Evolutionary conservation across 2,329 filamentous ascomycete genomes (phyloP).

Genomic region (Diatrype stigma): DNA sequence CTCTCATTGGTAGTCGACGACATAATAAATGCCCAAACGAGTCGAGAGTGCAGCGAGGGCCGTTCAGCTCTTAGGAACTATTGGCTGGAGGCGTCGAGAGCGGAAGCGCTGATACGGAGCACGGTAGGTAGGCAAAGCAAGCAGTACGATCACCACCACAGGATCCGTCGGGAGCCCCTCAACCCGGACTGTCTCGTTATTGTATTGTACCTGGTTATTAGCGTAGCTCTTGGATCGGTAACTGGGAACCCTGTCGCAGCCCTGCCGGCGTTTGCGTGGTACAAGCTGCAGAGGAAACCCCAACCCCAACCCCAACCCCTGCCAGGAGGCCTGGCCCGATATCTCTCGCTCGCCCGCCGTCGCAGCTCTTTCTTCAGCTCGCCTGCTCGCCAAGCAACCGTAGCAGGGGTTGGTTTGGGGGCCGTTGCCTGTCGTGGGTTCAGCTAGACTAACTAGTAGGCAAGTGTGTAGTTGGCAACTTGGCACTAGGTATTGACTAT

Average conservation of each 20-base stretch:
- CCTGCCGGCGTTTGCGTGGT: neutral
- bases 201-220: too few relatives aligned
- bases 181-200: neutral
- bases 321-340: neutral
- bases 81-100: neutral
- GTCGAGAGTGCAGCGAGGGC: neutral
- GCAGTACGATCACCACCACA: too few relatives aligned
- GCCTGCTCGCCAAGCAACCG: neutral
- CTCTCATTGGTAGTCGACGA: neutral
- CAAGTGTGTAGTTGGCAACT: too few relatives aligned
- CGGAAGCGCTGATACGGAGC: neutral
- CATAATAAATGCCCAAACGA: neutral
- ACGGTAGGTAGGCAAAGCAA: neutral
- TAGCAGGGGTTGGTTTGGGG: neutral
- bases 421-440: neutral
- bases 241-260: neutral
- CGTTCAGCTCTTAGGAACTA: neutral
- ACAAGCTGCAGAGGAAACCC: neutral
- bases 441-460: too few relatives aligned
- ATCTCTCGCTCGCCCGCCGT: neutral
- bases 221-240: neutral
- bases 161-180: neutral
- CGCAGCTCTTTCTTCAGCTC: neutral
- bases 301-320: too few relatives aligned
- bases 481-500: too few relatives aligned